Conservation (phyloP, 495 filamentous ascomycete species). For the Penicillium chermesinum region DNA sequence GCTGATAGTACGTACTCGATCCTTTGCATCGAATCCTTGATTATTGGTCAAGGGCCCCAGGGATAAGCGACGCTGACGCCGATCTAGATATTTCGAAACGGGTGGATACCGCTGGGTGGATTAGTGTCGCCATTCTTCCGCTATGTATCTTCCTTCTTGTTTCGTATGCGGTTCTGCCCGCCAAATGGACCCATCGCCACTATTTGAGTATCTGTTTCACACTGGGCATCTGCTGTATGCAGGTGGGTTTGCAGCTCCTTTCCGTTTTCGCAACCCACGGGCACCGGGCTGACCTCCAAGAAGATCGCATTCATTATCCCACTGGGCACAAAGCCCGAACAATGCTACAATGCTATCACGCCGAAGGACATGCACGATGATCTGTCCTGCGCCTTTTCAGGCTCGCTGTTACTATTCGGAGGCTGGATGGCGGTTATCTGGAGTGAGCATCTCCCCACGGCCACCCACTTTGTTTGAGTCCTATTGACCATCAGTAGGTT, state of each 20-base stretch:
- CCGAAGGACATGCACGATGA: constrained; percentile 87
- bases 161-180: constrained; percentile 77
- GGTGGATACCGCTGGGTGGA: constrained; percentile 64
- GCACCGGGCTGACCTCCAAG: constrained; percentile 4
- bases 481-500: constrained; percentile 27
- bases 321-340: constrained; percentile 67
- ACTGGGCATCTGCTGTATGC: constrained; percentile 66
- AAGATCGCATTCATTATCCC: constrained; percentile 80
- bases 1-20: constrained; percentile 53
- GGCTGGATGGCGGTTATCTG: constrained; percentile 80
- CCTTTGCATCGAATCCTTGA: not conserved
- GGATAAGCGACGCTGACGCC: no score
- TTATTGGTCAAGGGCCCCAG: no score
- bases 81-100: constrained; percentile 56
- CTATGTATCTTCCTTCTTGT: constrained; percentile 71
- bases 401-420: constrained; percentile 76
- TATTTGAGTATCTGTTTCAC: constrained; percentile 87
- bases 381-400: constrained; percentile 79
- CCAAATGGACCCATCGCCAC: constrained; percentile 87
- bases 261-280: not conserved
- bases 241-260: constrained; percentile 48
- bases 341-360: constrained; percentile 88
- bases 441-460: constrained; percentile 38
- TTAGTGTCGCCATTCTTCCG: constrained; percentile 69
- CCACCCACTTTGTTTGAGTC: not conserved